Base-by-base conservation (phyloP, 768 basidiomycete genomes). In the Guyanaporus albipodus region DNA sequence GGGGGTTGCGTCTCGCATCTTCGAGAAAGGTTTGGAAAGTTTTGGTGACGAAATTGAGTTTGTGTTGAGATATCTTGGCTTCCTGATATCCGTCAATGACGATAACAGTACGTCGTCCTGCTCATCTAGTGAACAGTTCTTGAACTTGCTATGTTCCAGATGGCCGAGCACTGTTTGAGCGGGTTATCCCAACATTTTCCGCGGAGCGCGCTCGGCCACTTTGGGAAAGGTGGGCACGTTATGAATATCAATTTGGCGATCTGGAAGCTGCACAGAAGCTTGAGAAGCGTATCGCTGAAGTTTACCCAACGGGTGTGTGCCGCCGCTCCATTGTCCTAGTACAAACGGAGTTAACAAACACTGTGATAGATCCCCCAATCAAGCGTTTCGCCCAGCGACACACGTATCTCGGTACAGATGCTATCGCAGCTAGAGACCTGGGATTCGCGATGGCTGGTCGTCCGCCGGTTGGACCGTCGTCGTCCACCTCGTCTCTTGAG, bases 171-270 rank as follows among this genome's bases (percentile, higher is more conserved):
- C 71, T 98, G 22, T 99, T 99, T 61, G 95, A 99, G 62, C 81
- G 89, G 22, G 84, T 90, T 7, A 87, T 95, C 21, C 66, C 75
- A 14, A 85, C 78, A 4, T 91, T 96, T 64, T 68, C 85, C 10
- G 70, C 87, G 8, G 87, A 90, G 36, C 79, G 81, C 33, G 90
- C 91, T 14, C 75, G 88, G 28, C 84, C 87, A 0, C 75, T 98
- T 15, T 99, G 94, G 94, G 92, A 96, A 60, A 80, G 90, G 35
- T 98, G 94, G 96, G 85, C 92, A 4, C 77, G 86, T 45, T 95
- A 95, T 69, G 91, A 96, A 66, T 97, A 93, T 68, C 85, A 90
- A 58, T 97, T 88, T 59, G 91, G 91, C n/a, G 91, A 94, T 66
- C 73, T 94, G 28, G 83, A 88, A 34, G 86, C 89, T 2, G 80